Conservation (phyloP, 1,284 basidiomycete species). For the Ganoderma leucocontextum region DNA sequence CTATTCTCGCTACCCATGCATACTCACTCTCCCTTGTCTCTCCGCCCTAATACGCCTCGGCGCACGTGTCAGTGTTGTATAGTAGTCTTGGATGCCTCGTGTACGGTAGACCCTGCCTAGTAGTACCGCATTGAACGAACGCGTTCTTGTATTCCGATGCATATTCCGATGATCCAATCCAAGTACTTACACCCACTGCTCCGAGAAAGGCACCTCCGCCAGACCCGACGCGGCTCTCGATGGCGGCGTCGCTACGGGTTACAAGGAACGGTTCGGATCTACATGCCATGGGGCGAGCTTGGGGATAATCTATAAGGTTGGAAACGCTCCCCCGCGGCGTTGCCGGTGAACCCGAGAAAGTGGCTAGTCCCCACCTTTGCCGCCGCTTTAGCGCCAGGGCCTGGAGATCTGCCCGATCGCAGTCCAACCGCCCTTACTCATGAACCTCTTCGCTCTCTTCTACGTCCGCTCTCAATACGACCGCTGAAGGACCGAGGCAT, state of each 20-base stretch:
- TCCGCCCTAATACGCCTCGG: not conserved
- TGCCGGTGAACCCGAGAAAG: not conserved
- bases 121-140: not conserved
- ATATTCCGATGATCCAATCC: not conserved
- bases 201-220: not conserved
- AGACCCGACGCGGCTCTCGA: not conserved
- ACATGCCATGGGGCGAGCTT: not conserved
- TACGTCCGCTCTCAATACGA: not conserved
- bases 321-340: not conserved
- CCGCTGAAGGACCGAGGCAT: not conserved
- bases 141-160: not conserved
- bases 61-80: not conserved
- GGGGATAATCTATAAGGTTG: not conserved
- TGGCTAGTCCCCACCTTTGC: not conserved
- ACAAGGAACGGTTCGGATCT: not conserved
- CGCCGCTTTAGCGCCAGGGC: not conserved
- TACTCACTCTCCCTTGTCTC: not conserved
- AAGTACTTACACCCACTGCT: not conserved
- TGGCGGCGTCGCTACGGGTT: not conserved
- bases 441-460: not conserved
- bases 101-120: conserved; percentile 4
- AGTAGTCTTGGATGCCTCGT: not conserved
- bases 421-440: not conserved
- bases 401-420: not conserved
- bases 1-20: not conserved